Conservation (phyloP, 73 alveolate genomes). For the Symbiodinium natans region DNA sequence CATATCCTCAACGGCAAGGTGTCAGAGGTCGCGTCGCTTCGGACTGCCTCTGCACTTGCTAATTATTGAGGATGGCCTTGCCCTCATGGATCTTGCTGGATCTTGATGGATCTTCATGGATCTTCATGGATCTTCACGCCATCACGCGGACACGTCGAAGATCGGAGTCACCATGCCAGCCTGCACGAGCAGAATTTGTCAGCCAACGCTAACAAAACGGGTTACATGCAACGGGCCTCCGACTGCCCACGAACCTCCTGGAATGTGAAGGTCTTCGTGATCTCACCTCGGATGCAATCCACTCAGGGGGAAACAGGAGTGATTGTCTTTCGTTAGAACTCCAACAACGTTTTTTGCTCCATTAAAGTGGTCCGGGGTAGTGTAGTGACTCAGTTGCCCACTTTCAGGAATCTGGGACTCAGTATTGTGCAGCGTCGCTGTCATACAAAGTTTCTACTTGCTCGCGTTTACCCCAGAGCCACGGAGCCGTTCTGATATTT, state of each 20-base stretch:
- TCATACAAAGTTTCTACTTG: background rate
- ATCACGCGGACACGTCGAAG: background rate
- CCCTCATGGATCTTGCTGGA: too few species aligned
- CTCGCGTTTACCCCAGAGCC: background rate
- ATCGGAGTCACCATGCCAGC: background rate
- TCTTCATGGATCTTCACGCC: background rate
- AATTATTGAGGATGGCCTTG: too few species aligned
- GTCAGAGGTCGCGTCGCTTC: background rate
- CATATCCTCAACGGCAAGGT: too few species aligned
- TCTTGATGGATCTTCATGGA: too few species aligned
- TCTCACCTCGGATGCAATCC: background rate
- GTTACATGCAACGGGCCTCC: background rate
- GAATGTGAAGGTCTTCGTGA: conserved; percentile 53
- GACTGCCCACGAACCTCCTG: conserved; percentile 51
- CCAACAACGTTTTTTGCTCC: background rate
- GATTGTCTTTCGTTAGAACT: background rate
- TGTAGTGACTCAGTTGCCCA: background rate
- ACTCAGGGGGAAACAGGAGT: background rate
- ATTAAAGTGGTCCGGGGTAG: background rate
- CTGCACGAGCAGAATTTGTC: background rate
- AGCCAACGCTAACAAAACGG: too few species aligned
- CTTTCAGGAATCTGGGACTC: background rate
- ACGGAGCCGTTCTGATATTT: background rate
- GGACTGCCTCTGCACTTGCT: too few species aligned
- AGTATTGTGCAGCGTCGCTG: background rate